Base-by-base conservation (phyloP, 2,329 filamentous ascomycete genomes). In the Diplocarpon mali region DNA sequence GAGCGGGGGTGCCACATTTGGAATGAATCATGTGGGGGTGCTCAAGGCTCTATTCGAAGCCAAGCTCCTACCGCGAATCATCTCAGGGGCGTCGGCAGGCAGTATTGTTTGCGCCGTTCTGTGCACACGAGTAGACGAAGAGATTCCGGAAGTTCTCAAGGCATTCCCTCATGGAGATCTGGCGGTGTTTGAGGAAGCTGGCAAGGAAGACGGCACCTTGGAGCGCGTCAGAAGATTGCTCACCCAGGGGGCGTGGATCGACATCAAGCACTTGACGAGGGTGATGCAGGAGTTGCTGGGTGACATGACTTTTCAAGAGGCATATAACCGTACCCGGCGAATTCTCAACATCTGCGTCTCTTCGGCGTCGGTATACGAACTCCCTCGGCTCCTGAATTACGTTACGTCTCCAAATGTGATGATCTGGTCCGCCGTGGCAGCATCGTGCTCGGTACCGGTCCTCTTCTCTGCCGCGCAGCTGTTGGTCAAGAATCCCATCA, bases 281-380 rank as follows among this genome's bases (percentile, higher is more conserved):
- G 87, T 94, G 5, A 92, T 96, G 85, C 76, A 78, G 44, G 71
- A 72, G 28, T 69, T 92, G 57, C 72, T 95, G 7, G 88, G 88
- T 31, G 85, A 95, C 56, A 82, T 95, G 57, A 96, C 90, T 0
- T 96, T 96, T 55, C 85, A 90, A 59, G 90, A 96, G 64, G 87
- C 88, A 1, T 95, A 95, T 67, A 94, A 95, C 60, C 81, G 88
- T n/a, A 95, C 89, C 0, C 77, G 87, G 24, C 77, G 88, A 47
- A 89, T 95, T 49, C 76, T 95, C 58, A 96, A 95, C 62, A 95
- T 96, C 31, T 89, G 85, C 47, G 89, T 96, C 6, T 95, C 89
- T 0, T 87, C 85, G 2, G 84, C 86, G 1, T 86, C 85, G 13
- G 75, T 90, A 44, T 92, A 93, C 62, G 89, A 95, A 60, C 70